Percentiles rank a stretch among this genome's conserved stretches.
Evolutionary conservation across 2,329 filamentous ascomycete species (phyloP).

Genomic region (Phaeophleospora eucalypticola): DNA sequence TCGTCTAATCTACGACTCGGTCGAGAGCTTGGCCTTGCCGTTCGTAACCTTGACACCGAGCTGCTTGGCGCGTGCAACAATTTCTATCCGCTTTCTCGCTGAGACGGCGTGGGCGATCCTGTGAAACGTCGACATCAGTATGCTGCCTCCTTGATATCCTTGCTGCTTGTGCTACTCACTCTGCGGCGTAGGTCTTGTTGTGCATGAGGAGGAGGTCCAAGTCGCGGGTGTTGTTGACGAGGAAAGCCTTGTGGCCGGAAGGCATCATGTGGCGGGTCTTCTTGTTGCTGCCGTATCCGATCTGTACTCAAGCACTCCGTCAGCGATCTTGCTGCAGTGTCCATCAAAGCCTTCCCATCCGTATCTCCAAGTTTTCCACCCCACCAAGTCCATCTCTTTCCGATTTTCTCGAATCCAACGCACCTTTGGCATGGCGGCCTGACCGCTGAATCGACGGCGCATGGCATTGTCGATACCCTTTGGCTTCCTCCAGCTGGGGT

Average conservation of each 20-base stretch:
- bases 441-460: constrained; percentile 94
- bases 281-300: constrained; percentile 98
- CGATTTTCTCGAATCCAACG: constrained; percentile 36
- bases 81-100: constrained; percentile 97
- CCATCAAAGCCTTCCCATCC: constrained; percentile 1
- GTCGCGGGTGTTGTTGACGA: constrained; percentile 94
- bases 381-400: constrained; percentile 6
- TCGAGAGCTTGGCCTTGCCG: constrained; percentile 97
- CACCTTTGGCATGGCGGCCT: constrained; percentile 97
- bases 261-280: constrained; percentile 99
- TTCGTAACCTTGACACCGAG: constrained; percentile 99
- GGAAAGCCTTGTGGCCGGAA: constrained; percentile 99
- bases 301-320: constrained; percentile 53
- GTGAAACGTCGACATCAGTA: constrained; percentile 36
- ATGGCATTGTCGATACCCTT: constrained; percentile 99
- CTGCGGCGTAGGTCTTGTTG: constrained; percentile 98
- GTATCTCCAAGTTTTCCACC: constrained; percentile 6
- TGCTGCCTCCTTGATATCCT: background rate
- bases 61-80: constrained; percentile 95
- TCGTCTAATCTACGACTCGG: constrained; percentile 60
- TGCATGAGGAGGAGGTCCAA: constrained; percentile 99
- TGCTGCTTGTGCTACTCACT: constrained; percentile 60
- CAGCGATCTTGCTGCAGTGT: constrained; percentile 7
- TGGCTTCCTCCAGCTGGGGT: constrained; percentile 93
- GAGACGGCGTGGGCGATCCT: constrained; percentile 98